Evolutionary conservation across 352 stramenopile genomes (phyloP).

Genomic region (Pythium coloratum): DNA sequence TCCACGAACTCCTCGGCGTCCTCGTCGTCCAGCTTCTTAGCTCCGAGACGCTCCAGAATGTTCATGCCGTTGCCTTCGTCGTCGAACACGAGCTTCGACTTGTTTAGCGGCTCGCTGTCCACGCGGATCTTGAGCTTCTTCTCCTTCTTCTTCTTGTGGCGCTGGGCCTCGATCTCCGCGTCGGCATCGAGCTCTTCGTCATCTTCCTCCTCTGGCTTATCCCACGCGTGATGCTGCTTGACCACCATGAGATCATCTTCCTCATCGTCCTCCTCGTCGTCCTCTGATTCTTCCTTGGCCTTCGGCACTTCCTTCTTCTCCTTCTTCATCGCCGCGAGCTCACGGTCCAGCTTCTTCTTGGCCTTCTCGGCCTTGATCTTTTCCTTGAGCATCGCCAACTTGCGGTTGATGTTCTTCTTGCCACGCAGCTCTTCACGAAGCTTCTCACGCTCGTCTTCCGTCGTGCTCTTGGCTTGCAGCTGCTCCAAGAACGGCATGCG

Average conservation of each 20-base stretch:
- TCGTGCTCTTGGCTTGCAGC: constrained; percentile 35
- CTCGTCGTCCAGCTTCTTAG: constrained; percentile 36
- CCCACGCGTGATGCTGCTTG: constrained; percentile 90
- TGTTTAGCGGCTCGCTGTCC: constrained; percentile 61
- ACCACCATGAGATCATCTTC: constrained; percentile 92
- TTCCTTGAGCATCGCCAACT: constrained; percentile 96
- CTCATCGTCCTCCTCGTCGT: constrained; percentile 74
- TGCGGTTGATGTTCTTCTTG: constrained; percentile 98
- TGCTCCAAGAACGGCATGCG: constrained; percentile 93
- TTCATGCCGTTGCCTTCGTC: constrained; percentile 90
- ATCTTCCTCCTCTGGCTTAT: constrained; percentile 45
- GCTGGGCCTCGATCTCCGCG: constrained; percentile 63
- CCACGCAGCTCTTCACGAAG: constrained; percentile 83
- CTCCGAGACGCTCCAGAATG: constrained; percentile 61
- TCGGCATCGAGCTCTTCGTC: constrained; percentile 31
- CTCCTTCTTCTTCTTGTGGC: constrained; percentile 82
- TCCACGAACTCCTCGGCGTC: constrained; percentile 47
- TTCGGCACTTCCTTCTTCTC: constrained; percentile 26
- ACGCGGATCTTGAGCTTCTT: constrained; percentile 80
- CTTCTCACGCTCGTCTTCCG: constrained; percentile 55
- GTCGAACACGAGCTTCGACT: constrained; percentile 93
- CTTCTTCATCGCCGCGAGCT: constrained; percentile 49
- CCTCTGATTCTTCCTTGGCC: constrained; percentile 32
- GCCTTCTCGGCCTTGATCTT: constrained; percentile 97
- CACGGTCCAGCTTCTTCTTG: constrained; percentile 88